phyloP scores from a whole-genome alignment of 768 basidiomycete genomes.

The Lenzites betulinus region DNA sequence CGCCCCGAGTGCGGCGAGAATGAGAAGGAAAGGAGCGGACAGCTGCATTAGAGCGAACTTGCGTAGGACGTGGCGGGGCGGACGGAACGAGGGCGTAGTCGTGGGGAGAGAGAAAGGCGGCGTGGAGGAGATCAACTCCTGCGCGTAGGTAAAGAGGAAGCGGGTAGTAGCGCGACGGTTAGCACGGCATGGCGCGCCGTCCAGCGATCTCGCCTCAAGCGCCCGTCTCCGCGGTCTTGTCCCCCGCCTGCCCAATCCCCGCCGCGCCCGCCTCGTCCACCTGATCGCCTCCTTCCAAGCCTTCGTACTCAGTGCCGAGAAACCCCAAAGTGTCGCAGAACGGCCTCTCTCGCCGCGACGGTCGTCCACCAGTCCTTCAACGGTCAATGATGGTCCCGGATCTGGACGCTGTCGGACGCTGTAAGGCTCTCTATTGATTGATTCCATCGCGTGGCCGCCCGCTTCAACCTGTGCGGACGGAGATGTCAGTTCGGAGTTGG shows the following conservation, averaged over 20 bases:
- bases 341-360: constrained; percentile 7
- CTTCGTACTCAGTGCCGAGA: no score
- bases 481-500: neutral
- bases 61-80: constrained; percentile 17
- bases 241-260: constrained; percentile 3
- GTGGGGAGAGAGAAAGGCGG: neutral
- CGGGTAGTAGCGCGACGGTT: no score
- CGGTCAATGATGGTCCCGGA: neutral
- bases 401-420: no score
- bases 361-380: neutral
- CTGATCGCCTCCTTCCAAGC: constrained; percentile 6
- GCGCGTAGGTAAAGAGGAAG: neutral
- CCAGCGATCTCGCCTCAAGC: neutral
- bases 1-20: constrained; percentile 30
- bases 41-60: constrained; percentile 44
- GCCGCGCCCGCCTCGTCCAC: neutral
- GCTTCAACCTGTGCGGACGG: neutral
- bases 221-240: neutral
- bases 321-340: constrained; percentile 1
- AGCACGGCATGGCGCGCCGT: neutral
- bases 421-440: neutral
- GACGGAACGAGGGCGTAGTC: neutral
- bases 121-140: neutral
- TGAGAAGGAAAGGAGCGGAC: constrained; percentile 42
- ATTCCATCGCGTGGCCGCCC: neutral